Evolutionary conservation across 176 grass and related monocot species (phyloP).

Genomic region (Ananas comosus): DNA sequence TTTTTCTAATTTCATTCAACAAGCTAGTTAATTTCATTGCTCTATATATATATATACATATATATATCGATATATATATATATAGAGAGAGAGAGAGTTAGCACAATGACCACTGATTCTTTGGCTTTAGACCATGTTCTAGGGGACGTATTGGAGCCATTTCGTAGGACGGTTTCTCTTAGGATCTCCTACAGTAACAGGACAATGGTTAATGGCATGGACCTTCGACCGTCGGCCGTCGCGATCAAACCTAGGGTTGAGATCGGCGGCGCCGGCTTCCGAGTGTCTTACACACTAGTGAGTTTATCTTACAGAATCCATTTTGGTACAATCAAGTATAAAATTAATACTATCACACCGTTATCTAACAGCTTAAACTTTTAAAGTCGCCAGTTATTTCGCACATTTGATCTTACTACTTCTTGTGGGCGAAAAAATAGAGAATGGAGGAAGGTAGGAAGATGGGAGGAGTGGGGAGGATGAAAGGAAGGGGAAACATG

Average conservation of each 20-base stretch:
- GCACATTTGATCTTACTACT: no score
- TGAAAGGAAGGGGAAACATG: no score
- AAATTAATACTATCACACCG: not conserved
- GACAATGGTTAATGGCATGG: slow-evolving; percentile 43
- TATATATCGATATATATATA: no score
- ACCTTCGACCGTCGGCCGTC: slow-evolving; percentile 37
- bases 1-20: no score
- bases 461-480: no score
- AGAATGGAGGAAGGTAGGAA: no score
- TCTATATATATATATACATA: no score
- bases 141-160: slow-evolving; percentile 75
- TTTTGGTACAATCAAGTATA: not conserved
- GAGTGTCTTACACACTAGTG: slow-evolving; percentile 57
- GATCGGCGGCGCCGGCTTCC: slow-evolving; percentile 47
- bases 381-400: no score
- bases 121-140: slow-evolving; percentile 42
- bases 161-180: slow-evolving; percentile 30
- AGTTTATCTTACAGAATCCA: not conserved
- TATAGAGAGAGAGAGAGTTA: not conserved
- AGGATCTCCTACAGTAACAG: slow-evolving; percentile 36
- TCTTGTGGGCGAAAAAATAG: no score
- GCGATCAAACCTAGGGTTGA: slow-evolving; percentile 32
- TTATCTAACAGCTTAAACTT: no score
- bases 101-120: slow-evolving; percentile 53
- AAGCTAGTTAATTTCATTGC: no score